These are phyloP conservation scores for Calendula officinalis DNA, from an alignment of 129 eudicot genomes.

Conservation along the genomic window DNA sequence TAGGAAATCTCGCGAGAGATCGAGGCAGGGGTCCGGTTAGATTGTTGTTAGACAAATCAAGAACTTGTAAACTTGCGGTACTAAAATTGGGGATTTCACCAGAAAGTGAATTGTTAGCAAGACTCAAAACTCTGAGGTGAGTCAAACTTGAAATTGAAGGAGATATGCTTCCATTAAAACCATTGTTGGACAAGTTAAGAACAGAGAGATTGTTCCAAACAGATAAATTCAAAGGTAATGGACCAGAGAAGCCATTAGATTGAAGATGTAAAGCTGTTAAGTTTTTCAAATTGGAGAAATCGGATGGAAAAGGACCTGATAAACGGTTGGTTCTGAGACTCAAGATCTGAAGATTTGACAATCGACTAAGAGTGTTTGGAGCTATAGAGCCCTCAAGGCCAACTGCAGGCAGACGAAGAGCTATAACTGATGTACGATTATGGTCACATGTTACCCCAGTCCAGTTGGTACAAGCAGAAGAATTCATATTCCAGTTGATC, in stretches of 20 bases:
- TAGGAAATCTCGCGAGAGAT: slow-evolving; percentile 64
- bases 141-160: slow-evolving; percentile 71
- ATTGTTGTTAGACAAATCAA: slow-evolving; percentile 73
- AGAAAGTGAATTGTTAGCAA: slow-evolving; percentile 74
- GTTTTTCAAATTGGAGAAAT: slow-evolving; percentile 54
- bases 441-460: slow-evolving; percentile 82
- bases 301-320: slow-evolving; percentile 77
- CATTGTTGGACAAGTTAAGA: slow-evolving; percentile 64
- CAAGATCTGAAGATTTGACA: slow-evolving; percentile 71
- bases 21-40: slow-evolving; percentile 63
- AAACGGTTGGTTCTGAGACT: slow-evolving; percentile 65
- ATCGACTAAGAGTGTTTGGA: slow-evolving; percentile 55
- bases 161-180: slow-evolving; percentile 65
- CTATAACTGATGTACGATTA: slow-evolving; percentile 54
- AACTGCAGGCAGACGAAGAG: slow-evolving; percentile 66
- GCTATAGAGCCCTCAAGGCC: slow-evolving; percentile 67
- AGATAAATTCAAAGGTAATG: slow-evolving; percentile 61
- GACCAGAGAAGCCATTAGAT: slow-evolving; percentile 62
- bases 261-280: slow-evolving; percentile 62
- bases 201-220: slow-evolving; percentile 64
- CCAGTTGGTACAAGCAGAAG: slow-evolving; percentile 75
- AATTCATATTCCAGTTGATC: slow-evolving; percentile 58
- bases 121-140: slow-evolving; percentile 62
- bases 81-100: slow-evolving; percentile 75
- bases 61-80: slow-evolving; percentile 47